A percentile compares a stretch with the other conserved stretches of the same genome.
phyloP scores from a whole-genome alignment of 1,284 basidiomycete genomes.

The Dichomitus squalens region DNA sequence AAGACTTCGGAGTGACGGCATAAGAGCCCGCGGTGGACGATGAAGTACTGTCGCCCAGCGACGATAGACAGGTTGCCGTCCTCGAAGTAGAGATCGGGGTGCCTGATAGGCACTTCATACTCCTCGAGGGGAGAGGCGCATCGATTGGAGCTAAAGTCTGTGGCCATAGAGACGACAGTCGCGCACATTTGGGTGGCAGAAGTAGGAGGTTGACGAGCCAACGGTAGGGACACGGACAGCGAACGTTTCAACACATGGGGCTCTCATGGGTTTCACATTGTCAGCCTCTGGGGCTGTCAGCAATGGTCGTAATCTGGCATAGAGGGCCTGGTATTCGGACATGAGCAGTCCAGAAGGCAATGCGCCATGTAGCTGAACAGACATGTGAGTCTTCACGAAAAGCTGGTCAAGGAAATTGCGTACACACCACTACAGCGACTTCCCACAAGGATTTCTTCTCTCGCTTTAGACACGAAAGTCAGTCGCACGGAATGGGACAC shows the following conservation, averaged over 20 bases:
- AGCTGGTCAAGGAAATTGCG: neutral
- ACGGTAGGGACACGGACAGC: neutral
- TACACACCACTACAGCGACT: too few relatives aligned
- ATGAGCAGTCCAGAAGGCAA: neutral
- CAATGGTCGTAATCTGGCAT: neutral
- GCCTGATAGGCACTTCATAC: constrained; percentile 37
- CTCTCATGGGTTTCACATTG: neutral
- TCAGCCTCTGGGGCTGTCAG: neutral
- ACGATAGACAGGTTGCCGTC: constrained; percentile 70
- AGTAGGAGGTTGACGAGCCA: neutral
- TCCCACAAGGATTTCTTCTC: too few relatives aligned
- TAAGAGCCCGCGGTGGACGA: constrained; percentile 68
- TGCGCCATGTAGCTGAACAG: neutral
- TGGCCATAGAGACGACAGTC: constrained; percentile 11
- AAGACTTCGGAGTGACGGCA: constrained; percentile 60
- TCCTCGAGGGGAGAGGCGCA: constrained; percentile 23
- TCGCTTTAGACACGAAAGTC: too few relatives aligned
- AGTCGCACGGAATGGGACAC: too few relatives aligned
- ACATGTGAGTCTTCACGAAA: neutral
- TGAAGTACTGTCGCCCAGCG: constrained; percentile 56
- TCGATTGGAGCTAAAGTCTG: constrained; percentile 34
- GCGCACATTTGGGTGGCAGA: neutral
- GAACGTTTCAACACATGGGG: neutral
- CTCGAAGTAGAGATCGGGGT: constrained; percentile 60
- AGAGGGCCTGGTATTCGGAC: neutral